Base-by-base conservation (phyloP, 2,329 filamentous ascomycete genomes). In the Colletotrichum sojae region DNA sequence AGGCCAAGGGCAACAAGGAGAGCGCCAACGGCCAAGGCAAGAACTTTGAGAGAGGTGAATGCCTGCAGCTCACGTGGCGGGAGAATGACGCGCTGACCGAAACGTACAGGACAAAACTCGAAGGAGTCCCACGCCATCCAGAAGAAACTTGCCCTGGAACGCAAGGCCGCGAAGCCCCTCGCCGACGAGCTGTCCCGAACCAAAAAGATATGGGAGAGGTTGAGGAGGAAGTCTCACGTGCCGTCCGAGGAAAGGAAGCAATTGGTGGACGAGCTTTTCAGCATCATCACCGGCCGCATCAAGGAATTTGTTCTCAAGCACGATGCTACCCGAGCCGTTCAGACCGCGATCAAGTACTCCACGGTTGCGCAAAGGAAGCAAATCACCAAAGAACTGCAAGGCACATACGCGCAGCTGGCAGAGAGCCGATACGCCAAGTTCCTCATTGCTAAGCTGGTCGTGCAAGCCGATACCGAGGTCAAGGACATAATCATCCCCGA, bases 401-500 rank as follows among this genome's bases (percentile, higher is more conserved):
- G 95, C 18, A 91, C 92, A 73, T 97, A 97, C 79, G 89, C 90
- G 51, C 89, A 93, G 73, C 84, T 99, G 73, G 94, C 95, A 3
- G 95, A 98, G 85, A 97, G 95, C 83, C 93, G 92, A 80, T 99
- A 99, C 78, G 95, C 95, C 76, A 99, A 99, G 83, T 99, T 98
- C 81, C 82, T 99, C 76, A 94, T 99, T 70, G 96, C 94, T 73
- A 99, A 99, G 83, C 87, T 99, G 76, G 88, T 99, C 72, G 92
- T 97, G n/a, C 93, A 97, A 77, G 94, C 94, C 71, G 94, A 98
- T 77, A 85, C 90, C 48, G 93, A 95, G 80, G 94, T 97, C 72
- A 89, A 94, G 75, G 93, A 97, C 78, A 83, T 97, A 73, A 93
- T 99, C 75, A 91, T 99, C 13, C 92, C 94, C 51, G 95, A 99